Conservation (phyloP, 2,329 filamentous ascomycete species). For the Aspergillus quadrilineatus region DNA sequence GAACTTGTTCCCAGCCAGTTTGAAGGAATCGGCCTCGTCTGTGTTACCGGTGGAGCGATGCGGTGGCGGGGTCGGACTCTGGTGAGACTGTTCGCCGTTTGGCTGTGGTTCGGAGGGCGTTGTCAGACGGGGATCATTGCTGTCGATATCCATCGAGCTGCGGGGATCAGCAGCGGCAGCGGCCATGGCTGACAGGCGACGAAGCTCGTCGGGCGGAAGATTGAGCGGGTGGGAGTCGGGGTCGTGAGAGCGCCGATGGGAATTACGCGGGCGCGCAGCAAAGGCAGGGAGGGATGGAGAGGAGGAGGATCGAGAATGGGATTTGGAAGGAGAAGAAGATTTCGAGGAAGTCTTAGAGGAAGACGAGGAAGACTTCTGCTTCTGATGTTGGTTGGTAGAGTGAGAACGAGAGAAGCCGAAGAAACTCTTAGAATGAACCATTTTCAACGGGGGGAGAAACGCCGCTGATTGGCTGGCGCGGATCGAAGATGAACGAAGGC, state of each 20-base stretch:
- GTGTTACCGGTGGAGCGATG: conserved; percentile 51
- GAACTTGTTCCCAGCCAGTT: conserved; percentile 89
- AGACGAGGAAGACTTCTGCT: conserved; percentile 14
- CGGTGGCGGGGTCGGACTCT: conserved; percentile 48
- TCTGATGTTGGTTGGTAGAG: neutral
- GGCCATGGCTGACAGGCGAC: conserved; percentile 65
- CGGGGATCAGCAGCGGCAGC: conserved; percentile 45
- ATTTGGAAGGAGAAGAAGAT: conserved; percentile 14
- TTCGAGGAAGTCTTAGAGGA: conserved; percentile 20
- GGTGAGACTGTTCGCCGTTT: conserved; percentile 25
- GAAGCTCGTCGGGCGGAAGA: conserved; percentile 82
- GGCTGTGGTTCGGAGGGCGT: conserved; percentile 52
- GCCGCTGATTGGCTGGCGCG: conserved; percentile 22
- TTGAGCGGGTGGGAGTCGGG: conserved; percentile 83
- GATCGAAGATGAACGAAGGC: conserved; percentile 43
- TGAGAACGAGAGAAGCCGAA: conserved; percentile 39
- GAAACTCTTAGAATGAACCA: conserved; percentile 33
- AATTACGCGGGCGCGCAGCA: conserved; percentile 17
- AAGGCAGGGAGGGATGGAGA: conserved; percentile 28
- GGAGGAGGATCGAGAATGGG: conserved; percentile 33
- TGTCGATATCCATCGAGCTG: conserved; percentile 74
- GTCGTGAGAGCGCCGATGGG: conserved; percentile 36
- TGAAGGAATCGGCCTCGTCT: conserved; percentile 87
- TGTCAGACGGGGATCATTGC: conserved; percentile 54
- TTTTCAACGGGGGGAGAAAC: conserved; percentile 21